Percentiles rank a stretch among this genome's conserved stretches.
phyloP scores from a whole-genome alignment of 176 grass and related monocot genomes.

The Phragmites australis region DNA sequence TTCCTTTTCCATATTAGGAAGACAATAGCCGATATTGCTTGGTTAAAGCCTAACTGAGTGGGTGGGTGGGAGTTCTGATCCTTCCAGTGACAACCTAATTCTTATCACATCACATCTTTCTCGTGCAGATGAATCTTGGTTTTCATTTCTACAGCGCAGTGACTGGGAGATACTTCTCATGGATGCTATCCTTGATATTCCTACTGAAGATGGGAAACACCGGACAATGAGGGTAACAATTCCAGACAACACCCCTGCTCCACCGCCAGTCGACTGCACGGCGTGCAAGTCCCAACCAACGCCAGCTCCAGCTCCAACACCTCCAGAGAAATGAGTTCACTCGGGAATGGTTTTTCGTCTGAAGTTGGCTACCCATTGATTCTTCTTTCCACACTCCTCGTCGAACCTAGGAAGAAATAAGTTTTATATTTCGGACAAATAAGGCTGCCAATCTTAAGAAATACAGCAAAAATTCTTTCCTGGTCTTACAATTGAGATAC shows the following conservation, averaged over 20 bases:
- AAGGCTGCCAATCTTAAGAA: not conserved
- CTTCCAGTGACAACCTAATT: not conserved
- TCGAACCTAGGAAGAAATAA: slow-evolving; percentile 9
- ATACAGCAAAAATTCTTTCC: not conserved
- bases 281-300: slow-evolving; percentile 42
- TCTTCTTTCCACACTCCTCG: not conserved
- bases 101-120: not conserved
- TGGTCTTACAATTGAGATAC: not conserved
- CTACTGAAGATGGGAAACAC: slow-evolving; percentile 56
- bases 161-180: slow-evolving; percentile 69
- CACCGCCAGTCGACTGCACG: slow-evolving; percentile 41
- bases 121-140: slow-evolving; percentile 62
- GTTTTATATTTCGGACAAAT: not conserved
- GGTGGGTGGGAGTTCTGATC: not conserved
- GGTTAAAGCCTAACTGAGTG: not conserved
- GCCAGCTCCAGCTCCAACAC: not conserved
- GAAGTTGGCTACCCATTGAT: not conserved
- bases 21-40: not conserved
- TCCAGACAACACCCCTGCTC: slow-evolving; percentile 45
- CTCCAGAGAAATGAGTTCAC: slow-evolving; percentile 35
- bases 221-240: slow-evolving; percentile 59
- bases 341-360: not conserved
- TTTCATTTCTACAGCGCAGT: slow-evolving; percentile 44
- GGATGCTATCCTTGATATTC: slow-evolving; percentile 68
- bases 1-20: not conserved